A percentile compares a stretch with the other conserved stretches of the same genome.
phyloP scores from a whole-genome alignment of 441 rosid genomes.

The Populus hybrid region DNA sequence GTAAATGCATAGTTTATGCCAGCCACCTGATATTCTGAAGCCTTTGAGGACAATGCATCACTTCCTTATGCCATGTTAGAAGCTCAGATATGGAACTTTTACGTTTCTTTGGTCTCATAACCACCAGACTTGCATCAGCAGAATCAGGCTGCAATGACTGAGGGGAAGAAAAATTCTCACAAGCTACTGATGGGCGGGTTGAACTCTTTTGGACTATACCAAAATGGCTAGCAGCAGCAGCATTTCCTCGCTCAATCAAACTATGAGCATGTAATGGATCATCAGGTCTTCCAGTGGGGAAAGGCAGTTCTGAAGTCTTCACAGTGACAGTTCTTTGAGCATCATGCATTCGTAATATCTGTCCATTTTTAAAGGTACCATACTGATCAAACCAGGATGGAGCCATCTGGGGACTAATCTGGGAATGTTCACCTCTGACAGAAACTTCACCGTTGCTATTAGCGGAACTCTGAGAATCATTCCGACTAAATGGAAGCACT shows the following conservation, averaged over 20 bases:
- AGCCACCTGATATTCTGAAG: slow-evolving; percentile 63
- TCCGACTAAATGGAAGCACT: slow-evolving; percentile 28
- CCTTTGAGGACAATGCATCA: slow-evolving; percentile 37
- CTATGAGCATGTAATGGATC: slow-evolving; percentile 36
- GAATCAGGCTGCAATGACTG: slow-evolving; percentile 35
- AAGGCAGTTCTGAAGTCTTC: slow-evolving; percentile 41
- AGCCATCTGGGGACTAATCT: slow-evolving; percentile 67
- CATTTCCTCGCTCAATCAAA: slow-evolving; percentile 33
- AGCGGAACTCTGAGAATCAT: slow-evolving; percentile 34
- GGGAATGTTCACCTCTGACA: slow-evolving; percentile 42
- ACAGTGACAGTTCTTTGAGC: slow-evolving; percentile 30
- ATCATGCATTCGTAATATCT: slow-evolving; percentile 45
- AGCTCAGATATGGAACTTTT: slow-evolving; percentile 52
- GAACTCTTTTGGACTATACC: slow-evolving; percentile 30
- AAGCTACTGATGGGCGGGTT: slow-evolving; percentile 27
- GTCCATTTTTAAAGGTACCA: slow-evolving; percentile 65
- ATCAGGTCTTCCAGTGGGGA: slow-evolving; percentile 39
- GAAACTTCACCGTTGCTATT: slow-evolving; percentile 27
- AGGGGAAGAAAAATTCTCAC: slow-evolving; percentile 36
- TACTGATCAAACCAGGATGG: slow-evolving; percentile 76
- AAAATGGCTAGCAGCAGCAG: slow-evolving; percentile 29
- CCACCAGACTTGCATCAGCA: slow-evolving; percentile 31
- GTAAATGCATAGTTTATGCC: not conserved
- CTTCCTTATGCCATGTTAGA: slow-evolving; percentile 74
- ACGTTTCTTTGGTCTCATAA: slow-evolving; percentile 60